These are phyloP conservation scores for Cercospora janseana DNA, from an alignment of 2,329 filamentous ascomycete genomes.

Conservation along the genomic window DNA sequence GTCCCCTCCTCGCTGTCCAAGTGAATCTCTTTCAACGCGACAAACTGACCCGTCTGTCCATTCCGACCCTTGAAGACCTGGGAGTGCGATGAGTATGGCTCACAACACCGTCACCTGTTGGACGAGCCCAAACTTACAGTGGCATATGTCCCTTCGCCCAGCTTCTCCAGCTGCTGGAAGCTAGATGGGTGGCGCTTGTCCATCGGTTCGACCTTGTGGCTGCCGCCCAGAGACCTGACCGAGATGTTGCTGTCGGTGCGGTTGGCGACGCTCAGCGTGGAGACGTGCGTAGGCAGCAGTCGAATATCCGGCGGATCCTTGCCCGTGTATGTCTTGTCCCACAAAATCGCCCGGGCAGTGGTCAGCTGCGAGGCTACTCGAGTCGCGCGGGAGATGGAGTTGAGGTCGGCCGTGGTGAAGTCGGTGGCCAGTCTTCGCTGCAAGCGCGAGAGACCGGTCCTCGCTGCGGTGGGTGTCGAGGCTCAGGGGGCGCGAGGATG, in stretches of 20 bases:
- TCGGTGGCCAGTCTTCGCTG: conserved; percentile 3
- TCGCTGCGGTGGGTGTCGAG: background rate
- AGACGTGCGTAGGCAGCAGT: conserved; percentile 50
- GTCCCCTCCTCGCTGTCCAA: conserved; percentile 98
- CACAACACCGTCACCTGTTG: no score
- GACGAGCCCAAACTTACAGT: conserved; percentile 59
- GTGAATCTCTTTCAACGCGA: conserved; percentile 97
- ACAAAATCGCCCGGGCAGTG: conserved; percentile 51
- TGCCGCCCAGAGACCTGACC: conserved; percentile 48
- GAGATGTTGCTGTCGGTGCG: conserved; percentile 54
- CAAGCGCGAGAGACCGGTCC: background rate
- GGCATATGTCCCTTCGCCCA: conserved; percentile 97
- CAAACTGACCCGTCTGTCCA: conserved; percentile 91
- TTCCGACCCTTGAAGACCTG: conserved; percentile 99
- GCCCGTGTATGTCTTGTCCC: conserved; percentile 48
- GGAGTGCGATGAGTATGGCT: background rate
- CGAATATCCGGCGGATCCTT: conserved; percentile 46
- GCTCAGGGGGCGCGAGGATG: background rate
- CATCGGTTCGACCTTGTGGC: conserved; percentile 58
- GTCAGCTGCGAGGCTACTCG: conserved; percentile 37
- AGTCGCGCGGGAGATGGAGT: conserved; percentile 11
- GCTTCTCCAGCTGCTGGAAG: conserved; percentile 97
- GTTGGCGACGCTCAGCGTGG: conserved; percentile 47
- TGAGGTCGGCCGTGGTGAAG: conserved; percentile 15
- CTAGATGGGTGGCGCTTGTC: conserved; percentile 94